Conservation (phyloP, 768 basidiomycete species). For the Leucogyrophana mollusca region DNA sequence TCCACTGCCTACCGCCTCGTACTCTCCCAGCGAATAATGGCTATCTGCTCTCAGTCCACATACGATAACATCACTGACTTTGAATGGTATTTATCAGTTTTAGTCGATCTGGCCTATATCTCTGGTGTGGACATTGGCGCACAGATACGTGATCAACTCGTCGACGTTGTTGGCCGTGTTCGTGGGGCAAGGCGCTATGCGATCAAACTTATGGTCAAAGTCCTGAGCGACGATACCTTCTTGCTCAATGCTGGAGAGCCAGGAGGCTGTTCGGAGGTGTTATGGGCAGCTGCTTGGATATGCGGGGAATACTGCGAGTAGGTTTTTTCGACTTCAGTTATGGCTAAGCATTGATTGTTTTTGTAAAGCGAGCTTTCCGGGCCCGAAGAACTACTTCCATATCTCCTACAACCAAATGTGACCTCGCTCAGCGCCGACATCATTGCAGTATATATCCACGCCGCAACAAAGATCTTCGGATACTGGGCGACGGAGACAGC, state of each 20-base stretch:
- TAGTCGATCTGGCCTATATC: conserved; percentile 88
- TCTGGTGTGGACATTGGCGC: conserved; percentile 76
- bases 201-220: conserved; percentile 77
- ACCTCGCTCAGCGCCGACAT: conserved; percentile 60
- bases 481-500: conserved; percentile 78
- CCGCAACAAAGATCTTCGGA: conserved; percentile 84
- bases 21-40: conserved; percentile 78
- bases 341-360: conserved; percentile 2
- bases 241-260: conserved; percentile 64
- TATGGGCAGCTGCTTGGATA: conserved; percentile 96
- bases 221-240: conserved; percentile 78
- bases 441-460: conserved; percentile 78
- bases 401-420: conserved; percentile 63
- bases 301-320: conserved; percentile 93
- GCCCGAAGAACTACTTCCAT: conserved; percentile 69
- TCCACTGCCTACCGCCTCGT: conserved; percentile 85
- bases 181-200: conserved; percentile 72
- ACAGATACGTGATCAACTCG: conserved; percentile 78
- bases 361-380: conserved; percentile 68
- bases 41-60: conserved; percentile 79
- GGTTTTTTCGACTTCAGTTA: conserved; percentile 23
- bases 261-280: conserved; percentile 77
- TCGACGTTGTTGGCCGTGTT: conserved; percentile 86
- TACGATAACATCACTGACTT: conserved; percentile 91
- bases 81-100: conserved; percentile 96